Evolutionary conservation across 176 grass and related monocot genomes (phyloP).

Genomic region (Panicum miliaceum): DNA sequence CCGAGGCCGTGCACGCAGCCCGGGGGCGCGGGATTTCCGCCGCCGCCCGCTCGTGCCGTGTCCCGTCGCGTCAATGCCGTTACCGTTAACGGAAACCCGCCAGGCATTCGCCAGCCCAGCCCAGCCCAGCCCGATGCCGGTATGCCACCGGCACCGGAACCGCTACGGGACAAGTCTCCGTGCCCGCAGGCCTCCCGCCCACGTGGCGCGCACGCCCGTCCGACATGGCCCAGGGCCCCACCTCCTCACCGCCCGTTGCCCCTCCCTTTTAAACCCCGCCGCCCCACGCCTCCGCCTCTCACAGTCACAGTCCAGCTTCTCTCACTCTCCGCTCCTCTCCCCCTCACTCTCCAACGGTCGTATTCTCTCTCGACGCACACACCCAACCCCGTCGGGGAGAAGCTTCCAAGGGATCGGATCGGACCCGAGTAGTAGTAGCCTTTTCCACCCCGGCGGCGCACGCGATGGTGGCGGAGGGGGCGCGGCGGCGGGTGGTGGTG

Average conservation of each 20-base stretch:
- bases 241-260: conserved; percentile 42
- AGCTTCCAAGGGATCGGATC: conserved; percentile 31
- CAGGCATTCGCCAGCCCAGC: no score
- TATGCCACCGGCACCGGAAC: background rate
- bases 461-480: conserved; percentile 57
- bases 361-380: background rate
- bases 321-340: background rate
- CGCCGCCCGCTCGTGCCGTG: conserved; percentile 26
- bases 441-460: no score
- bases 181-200: conserved; percentile 24
- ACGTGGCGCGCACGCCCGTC: conserved; percentile 41
- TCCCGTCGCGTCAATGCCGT: conserved; percentile 35
- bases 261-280: conserved; percentile 49
- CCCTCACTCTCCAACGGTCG: conserved; percentile 41
- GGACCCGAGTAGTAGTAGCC: background rate
- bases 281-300: background rate
- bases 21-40: conserved; percentile 14
- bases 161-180: conserved; percentile 56
- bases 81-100: conserved; percentile 6
- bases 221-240: conserved; percentile 46
- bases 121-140: background rate
- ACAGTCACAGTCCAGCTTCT: background rate
- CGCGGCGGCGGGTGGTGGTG: conserved; percentile 70
- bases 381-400: background rate
- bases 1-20: background rate